Evolutionary conservation across 352 stramenopile genomes (phyloP).

Genomic region (Globisporangium recalcitrans): DNA sequence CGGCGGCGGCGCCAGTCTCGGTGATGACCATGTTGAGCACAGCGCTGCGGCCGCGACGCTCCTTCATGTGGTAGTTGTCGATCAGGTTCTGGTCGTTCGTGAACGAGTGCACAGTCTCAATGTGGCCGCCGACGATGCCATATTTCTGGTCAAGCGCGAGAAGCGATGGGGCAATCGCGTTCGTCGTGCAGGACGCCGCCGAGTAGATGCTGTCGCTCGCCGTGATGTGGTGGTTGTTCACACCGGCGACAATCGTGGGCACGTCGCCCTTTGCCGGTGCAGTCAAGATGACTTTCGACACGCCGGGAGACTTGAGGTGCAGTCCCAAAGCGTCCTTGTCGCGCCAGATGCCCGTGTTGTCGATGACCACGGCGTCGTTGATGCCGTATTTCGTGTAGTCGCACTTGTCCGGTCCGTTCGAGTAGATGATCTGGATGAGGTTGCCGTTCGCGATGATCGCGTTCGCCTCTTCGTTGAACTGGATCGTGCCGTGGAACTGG

Average conservation of each 20-base stretch:
- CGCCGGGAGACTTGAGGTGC: slow-evolving; percentile 72
- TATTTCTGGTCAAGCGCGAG: slow-evolving; percentile 78
- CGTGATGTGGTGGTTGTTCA: slow-evolving; percentile 73
- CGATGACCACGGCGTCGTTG: slow-evolving; percentile 84
- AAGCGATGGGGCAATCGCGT: slow-evolving; percentile 76
- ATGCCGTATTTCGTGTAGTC: slow-evolving; percentile 88
- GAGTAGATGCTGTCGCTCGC: slow-evolving; percentile 62
- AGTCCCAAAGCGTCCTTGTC: slow-evolving; percentile 58
- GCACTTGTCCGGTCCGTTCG: slow-evolving; percentile 76
- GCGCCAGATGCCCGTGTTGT: slow-evolving; percentile 85
- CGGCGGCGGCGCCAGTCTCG: slow-evolving; percentile 74
- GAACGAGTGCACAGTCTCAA: slow-evolving; percentile 88
- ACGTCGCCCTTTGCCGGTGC: slow-evolving; percentile 70
- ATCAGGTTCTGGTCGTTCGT: slow-evolving; percentile 89
- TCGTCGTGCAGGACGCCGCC: slow-evolving; percentile 81
- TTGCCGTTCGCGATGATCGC: slow-evolving; percentile 86
- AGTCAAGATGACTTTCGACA: slow-evolving; percentile 78
- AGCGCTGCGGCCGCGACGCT: slow-evolving; percentile 77
- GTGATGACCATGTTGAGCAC: slow-evolving; percentile 90
- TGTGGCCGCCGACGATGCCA: slow-evolving; percentile 77
- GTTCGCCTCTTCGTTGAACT: slow-evolving; percentile 80
- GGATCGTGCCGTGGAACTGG: slow-evolving; percentile 75
- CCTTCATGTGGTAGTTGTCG: slow-evolving; percentile 88
- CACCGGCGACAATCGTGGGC: slow-evolving; percentile 72
- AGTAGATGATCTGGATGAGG: slow-evolving; percentile 86